A percentile compares a stretch with the other conserved stretches of the same genome.
Evolutionary conservation across 441 rosid genomes (phyloP).

Genomic region (Breynia disticha): DNA sequence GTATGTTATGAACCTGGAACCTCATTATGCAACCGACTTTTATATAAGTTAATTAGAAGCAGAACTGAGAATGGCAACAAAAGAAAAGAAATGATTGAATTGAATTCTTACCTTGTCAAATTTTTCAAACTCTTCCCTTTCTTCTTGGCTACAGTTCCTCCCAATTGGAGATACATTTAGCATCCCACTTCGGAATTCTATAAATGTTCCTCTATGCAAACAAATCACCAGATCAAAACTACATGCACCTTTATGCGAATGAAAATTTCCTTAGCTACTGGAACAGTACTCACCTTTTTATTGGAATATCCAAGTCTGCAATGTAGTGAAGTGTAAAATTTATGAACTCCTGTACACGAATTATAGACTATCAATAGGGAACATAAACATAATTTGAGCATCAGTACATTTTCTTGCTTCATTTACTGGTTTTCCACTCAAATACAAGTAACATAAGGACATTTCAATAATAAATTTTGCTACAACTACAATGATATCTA

Average conservation of each 20-base stretch:
- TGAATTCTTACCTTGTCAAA: slow-evolving; percentile 67
- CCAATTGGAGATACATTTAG: slow-evolving; percentile 96
- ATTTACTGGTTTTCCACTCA: background rate
- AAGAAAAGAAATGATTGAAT: slow-evolving; percentile 2
- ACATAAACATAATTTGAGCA: background rate
- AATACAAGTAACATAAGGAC: background rate
- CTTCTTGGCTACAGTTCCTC: slow-evolving; percentile 98
- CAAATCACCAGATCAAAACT: background rate
- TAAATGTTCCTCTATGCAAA: slow-evolving; percentile 77
- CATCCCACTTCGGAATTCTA: slow-evolving; percentile 97
- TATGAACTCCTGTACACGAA: slow-evolving; percentile 65
- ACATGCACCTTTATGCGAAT: slow-evolving; percentile 1
- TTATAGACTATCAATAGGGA: background rate
- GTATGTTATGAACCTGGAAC: slow-evolving; percentile 71
- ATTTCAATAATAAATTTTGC: no score
- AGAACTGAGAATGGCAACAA: slow-evolving; percentile 7
- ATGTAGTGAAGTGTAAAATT: slow-evolving; percentile 80
- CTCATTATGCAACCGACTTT: slow-evolving; percentile 7
- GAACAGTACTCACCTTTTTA: slow-evolving; percentile 55
- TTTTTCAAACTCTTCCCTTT: slow-evolving; percentile 90
- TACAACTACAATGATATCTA: no score
- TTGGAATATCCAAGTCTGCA: slow-evolving; percentile 97
- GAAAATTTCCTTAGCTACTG: slow-evolving; percentile 1
- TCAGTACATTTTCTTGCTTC: background rate
- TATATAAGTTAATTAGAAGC: slow-evolving; percentile 6